Evolutionary conservation across 2,329 filamentous ascomycete genomes (phyloP).

Genomic region (Onygenales sp.): DNA sequence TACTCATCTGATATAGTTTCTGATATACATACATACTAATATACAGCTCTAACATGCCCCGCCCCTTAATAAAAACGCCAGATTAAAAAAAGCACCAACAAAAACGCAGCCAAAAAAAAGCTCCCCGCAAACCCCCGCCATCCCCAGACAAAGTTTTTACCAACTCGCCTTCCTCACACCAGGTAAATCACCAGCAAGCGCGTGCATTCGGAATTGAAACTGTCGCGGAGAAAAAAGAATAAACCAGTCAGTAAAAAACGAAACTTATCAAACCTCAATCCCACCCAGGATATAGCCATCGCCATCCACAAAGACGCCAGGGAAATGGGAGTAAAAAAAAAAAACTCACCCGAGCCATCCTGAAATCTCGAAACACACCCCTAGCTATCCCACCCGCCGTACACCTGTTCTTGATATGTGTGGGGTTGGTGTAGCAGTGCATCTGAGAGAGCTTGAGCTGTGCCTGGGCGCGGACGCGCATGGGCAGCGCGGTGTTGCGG

Average conservation of each 20-base stretch:
- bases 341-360: constrained; percentile 73
- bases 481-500: constrained; percentile 78
- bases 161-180: constrained; percentile 95
- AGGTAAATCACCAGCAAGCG: constrained; percentile 72
- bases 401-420: constrained; percentile 90
- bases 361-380: constrained; percentile 88
- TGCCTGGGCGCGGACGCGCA: constrained; percentile 75
- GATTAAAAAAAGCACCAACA: too few species aligned
- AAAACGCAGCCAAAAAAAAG: constrained; percentile 2
- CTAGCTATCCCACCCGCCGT: constrained; percentile 81
- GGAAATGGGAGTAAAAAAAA: background rate
- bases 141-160: constrained; percentile 45
- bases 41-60: too few species aligned
- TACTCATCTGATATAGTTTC: too few species aligned
- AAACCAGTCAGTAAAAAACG: constrained; percentile 13
- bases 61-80: too few species aligned
- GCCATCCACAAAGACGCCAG: background rate
- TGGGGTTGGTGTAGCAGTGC: constrained; percentile 89
- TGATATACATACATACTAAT: too few species aligned
- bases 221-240: constrained; percentile 33
- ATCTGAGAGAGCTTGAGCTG: constrained; percentile 90
- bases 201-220: constrained; percentile 90
- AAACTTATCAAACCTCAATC: background rate
- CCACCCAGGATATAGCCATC: background rate
- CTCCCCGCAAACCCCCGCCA: background rate